phyloP scores from a whole-genome alignment of 495 filamentous ascomycete genomes.

The Rostrohypoxylon terebratum region DNA sequence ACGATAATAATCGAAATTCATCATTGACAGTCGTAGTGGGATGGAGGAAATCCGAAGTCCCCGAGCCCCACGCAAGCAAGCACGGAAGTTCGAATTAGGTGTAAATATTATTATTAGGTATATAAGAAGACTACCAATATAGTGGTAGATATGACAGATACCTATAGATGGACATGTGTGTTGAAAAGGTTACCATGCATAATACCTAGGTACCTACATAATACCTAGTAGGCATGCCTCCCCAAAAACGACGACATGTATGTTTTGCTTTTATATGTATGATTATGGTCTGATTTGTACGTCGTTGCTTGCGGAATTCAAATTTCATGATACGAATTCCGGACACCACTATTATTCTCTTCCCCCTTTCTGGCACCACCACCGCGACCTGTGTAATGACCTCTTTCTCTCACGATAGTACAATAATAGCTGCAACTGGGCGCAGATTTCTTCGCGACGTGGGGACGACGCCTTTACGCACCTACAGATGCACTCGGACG shows the following conservation, averaged over 20 bases:
- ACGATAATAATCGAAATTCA: slow-evolving; percentile 40
- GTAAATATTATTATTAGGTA: slow-evolving; percentile 19
- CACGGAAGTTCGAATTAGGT: slow-evolving; percentile 10
- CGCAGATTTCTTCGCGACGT: slow-evolving; percentile 31
- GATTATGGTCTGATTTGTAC: slow-evolving; percentile 9
- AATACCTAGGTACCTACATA: no score
- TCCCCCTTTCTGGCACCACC: not conserved
- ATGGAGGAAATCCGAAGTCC: slow-evolving; percentile 40
- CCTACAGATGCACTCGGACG: slow-evolving; percentile 44
- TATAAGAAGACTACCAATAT: no score
- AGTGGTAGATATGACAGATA: slow-evolving; percentile 6
- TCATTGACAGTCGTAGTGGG: slow-evolving; percentile 35
- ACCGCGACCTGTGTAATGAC: slow-evolving; percentile 13
- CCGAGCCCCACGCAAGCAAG: slow-evolving; percentile 35
- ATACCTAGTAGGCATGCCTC: not conserved
- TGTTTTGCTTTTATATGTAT: slow-evolving; percentile 7
- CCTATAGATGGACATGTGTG: no score
- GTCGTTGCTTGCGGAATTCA: slow-evolving; percentile 11
- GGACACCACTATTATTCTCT: not conserved
- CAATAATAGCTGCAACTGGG: slow-evolving; percentile 13
- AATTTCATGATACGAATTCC: slow-evolving; percentile 23
- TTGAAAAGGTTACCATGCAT: no score
- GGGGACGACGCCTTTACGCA: slow-evolving; percentile 44
- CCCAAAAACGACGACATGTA: not conserved
- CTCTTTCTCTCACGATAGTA: not conserved